Evolutionary conservation across 768 basidiomycete species (phyloP).

Genomic region (Suillus lakei): DNA sequence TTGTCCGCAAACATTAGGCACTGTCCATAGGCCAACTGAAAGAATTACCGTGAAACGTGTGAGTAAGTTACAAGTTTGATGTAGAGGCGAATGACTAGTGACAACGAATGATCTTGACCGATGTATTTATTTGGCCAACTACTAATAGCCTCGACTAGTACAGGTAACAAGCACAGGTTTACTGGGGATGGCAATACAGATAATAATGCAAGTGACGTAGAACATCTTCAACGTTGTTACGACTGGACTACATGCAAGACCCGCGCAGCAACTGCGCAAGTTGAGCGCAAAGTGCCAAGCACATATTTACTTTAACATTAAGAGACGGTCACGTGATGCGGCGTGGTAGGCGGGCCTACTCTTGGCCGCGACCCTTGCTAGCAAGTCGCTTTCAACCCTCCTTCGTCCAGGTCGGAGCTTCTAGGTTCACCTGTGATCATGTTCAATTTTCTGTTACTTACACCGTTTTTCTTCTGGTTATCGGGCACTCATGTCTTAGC

Average conservation of each 20-base stretch:
- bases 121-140: not conserved
- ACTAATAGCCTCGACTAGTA: not conserved
- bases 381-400: not conserved
- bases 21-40: slow-evolving; percentile 23
- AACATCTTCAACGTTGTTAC: no score
- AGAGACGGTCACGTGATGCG: no score
- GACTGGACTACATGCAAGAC: no score
- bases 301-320: no score
- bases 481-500: slow-evolving; percentile 8
- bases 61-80: not conserved
- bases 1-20: slow-evolving; percentile 35
- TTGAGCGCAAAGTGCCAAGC: no score
- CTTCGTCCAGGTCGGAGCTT: not conserved
- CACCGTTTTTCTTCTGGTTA: not conserved
- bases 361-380: not conserved
- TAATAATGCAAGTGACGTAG: not conserved
- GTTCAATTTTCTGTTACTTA: not conserved
- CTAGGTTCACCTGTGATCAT: not conserved
- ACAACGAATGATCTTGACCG: not conserved
- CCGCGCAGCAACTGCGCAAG: no score
- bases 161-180: not conserved
- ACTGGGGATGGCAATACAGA: not conserved
- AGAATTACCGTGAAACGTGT: not conserved
- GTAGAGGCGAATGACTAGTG: not conserved
- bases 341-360: not conserved